Conservation (phyloP, 2,329 filamentous ascomycete genomes). For the Paecilomyces sp. region DNA sequence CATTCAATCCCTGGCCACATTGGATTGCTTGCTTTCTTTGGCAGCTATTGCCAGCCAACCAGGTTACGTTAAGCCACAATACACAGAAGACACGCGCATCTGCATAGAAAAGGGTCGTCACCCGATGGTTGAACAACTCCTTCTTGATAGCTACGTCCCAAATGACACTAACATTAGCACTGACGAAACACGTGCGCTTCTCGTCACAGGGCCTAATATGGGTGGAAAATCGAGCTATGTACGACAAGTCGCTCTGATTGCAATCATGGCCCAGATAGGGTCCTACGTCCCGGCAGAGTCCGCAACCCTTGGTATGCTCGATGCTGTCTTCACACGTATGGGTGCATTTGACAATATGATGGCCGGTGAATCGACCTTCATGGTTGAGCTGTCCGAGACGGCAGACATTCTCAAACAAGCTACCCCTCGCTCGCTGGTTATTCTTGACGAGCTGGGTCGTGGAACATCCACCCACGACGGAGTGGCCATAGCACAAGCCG, state of each 20-base stretch:
- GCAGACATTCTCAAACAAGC: constrained; percentile 84
- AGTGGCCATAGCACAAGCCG: constrained; percentile 88
- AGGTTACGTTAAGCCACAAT: constrained; percentile 75
- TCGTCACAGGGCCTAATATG: constrained; percentile 98
- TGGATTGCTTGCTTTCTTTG: constrained; percentile 86
- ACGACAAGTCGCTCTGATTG: constrained; percentile 80
- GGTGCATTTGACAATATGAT: constrained; percentile 95
- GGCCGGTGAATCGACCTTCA: constrained; percentile 90
- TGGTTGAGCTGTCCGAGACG: constrained; percentile 95
- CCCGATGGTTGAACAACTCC: constrained; percentile 88
- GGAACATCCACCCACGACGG: constrained; percentile 95
- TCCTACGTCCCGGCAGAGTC: constrained; percentile 81
- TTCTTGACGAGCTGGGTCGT: constrained; percentile 89
- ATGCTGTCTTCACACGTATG: constrained; percentile 92
- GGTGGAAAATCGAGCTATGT: constrained; percentile 98
- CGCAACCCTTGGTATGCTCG: constrained; percentile 70
- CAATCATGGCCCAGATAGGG: constrained; percentile 90
- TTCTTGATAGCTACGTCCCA: constrained; percentile 82
- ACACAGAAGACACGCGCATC: constrained; percentile 60
- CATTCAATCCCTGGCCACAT: constrained; percentile 73
- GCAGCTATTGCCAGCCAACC: constrained; percentile 77
- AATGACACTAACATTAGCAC: constrained; percentile 73
- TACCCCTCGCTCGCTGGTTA: constrained; percentile 74
- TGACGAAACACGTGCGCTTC: constrained; percentile 61
- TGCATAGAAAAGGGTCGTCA: constrained; percentile 71